These are phyloP conservation scores for Backusella circina DNA, from an alignment of 192 early-diverging fungal species.

Conservation along the genomic window DNA sequence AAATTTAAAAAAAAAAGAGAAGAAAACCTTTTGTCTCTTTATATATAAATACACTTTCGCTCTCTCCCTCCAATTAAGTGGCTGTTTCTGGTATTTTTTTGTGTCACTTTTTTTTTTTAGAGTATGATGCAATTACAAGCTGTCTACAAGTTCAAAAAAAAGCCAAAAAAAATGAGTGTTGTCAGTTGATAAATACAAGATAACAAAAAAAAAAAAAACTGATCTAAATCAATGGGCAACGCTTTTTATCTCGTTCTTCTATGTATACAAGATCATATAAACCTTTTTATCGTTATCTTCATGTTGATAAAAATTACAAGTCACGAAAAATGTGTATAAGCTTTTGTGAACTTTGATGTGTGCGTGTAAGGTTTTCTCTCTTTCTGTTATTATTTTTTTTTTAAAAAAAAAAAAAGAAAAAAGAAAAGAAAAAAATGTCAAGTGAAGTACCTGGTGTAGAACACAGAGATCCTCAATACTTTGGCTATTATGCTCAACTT, in stretches of 20 bases:
- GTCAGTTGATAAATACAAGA: neutral
- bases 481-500: conserved; percentile 80
- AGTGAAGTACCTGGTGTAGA: conserved; percentile 38
- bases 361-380: neutral
- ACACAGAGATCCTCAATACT: conserved; percentile 66
- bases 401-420: neutral
- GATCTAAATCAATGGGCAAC: neutral
- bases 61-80: neutral
- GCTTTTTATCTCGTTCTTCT: neutral
- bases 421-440: conserved; percentile 33
- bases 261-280: neutral
- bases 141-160: too few species aligned
- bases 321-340: neutral
- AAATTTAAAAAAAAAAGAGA: neutral
- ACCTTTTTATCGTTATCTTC: too few species aligned
- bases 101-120: neutral
- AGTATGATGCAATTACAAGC: neutral
- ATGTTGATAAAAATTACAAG: neutral
- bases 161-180: neutral
- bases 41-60: neutral
- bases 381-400: neutral
- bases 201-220: too few species aligned
- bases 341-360: neutral
- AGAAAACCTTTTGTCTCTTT: neutral
- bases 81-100: neutral